Evolutionary conservation across 495 filamentous ascomycete species (phyloP).

Genomic region (Alectoria sarmentosa): DNA sequence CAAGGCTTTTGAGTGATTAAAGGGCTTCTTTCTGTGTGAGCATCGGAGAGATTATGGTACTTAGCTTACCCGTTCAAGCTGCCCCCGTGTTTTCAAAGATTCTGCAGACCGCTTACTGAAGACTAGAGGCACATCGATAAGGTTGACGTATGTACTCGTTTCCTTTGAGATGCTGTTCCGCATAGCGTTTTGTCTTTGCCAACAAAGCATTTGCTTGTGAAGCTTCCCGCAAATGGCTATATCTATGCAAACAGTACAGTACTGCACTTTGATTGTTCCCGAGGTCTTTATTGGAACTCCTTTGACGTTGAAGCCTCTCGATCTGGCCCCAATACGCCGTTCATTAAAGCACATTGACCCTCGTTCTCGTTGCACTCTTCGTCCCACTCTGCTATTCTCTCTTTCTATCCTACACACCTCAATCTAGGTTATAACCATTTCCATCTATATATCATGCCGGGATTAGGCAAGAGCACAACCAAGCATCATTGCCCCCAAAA

Average conservation of each 20-base stretch:
- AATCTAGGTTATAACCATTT: not conserved
- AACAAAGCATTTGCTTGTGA: not conserved
- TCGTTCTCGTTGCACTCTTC: not conserved
- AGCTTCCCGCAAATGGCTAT: not conserved
- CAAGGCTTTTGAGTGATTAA: not conserved
- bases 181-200: not conserved
- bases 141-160: not conserved
- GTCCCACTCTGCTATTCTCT: not conserved
- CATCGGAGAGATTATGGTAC: not conserved
- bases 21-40: not conserved
- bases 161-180: not conserved
- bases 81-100: not conserved
- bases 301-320: not conserved
- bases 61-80: not conserved
- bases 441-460: not conserved
- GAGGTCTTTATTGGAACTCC: not conserved
- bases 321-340: not conserved
- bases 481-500: not conserved
- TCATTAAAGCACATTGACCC: not conserved
- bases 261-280: not conserved
- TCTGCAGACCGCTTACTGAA: not conserved
- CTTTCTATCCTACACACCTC: not conserved
- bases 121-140: too few relatives aligned
- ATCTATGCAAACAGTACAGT: not conserved
- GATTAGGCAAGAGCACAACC: not conserved